Conservation (phyloP, 2,329 filamentous ascomycete species). For the Stachybotrys elegans region DNA sequence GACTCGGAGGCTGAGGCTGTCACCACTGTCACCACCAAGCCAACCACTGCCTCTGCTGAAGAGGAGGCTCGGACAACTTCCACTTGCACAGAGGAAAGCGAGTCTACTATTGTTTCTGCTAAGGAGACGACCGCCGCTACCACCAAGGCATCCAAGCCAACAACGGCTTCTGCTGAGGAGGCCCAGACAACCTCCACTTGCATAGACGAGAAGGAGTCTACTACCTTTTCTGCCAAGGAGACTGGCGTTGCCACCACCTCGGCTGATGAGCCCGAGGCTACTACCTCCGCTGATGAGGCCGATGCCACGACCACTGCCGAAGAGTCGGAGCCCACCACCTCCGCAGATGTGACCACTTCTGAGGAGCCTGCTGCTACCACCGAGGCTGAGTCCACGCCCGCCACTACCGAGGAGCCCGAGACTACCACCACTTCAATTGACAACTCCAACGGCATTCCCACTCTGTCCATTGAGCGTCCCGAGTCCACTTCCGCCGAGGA, state of each 20-base stretch:
- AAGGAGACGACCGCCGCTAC: not conserved
- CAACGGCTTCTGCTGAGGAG: not conserved
- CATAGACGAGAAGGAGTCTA: too few species aligned
- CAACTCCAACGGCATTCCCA: not conserved
- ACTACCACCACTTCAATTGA: not conserved
- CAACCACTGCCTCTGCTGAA: too few species aligned
- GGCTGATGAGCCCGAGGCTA: not conserved
- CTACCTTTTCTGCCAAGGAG: not conserved
- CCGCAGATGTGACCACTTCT: not conserved
- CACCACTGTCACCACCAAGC: not conserved
- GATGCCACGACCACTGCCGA: not conserved
- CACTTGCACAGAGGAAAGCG: not conserved
- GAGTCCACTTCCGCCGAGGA: not conserved
- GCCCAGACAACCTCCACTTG: not conserved
- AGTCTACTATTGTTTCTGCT: not conserved
- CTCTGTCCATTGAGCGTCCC: not conserved
- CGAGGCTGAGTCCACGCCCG: not conserved
- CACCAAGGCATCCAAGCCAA: not conserved
- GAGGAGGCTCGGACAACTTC: not conserved
- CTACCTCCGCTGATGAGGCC: not conserved
- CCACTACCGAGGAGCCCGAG: not conserved
- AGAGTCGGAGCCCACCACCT: not conserved
- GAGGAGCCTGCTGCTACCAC: not conserved
- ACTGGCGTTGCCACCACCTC: not conserved
- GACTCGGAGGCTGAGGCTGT: not conserved